These are phyloP conservation scores for Caloboletus firmus DNA, from an alignment of 1,284 basidiomycete species.

Conservation along the genomic window DNA sequence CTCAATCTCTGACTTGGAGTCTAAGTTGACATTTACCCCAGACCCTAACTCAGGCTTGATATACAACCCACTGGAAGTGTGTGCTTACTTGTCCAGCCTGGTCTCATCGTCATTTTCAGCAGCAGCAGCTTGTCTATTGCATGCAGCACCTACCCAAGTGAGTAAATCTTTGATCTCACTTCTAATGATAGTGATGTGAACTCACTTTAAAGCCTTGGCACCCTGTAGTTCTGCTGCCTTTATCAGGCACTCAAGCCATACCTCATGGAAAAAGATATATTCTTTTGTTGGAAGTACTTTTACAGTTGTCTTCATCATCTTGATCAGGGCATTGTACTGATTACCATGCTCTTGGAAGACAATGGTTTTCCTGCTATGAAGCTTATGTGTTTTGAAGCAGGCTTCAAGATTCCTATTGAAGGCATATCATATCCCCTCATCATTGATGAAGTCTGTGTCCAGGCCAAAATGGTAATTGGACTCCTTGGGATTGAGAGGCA, in stretches of 20 bases:
- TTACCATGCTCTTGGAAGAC: neutral
- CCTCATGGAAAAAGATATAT: neutral
- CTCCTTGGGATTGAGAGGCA: neutral
- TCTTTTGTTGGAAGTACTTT: neutral
- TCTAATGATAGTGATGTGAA: neutral
- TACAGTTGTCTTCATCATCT: neutral
- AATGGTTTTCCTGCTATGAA: neutral
- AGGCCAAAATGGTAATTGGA: neutral
- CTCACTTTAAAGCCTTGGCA: neutral
- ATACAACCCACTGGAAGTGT: no score
- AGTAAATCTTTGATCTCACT: no score
- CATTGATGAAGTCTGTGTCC: neutral
- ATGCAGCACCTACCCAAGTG: no score
- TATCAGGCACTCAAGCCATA: neutral
- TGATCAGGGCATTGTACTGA: neutral
- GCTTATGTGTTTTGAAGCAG: neutral
- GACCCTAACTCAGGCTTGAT: no score
- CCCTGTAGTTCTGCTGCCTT: neutral
- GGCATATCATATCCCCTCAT: neutral
- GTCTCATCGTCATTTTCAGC: no score
- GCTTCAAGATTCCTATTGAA: neutral
- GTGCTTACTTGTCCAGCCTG: no score
- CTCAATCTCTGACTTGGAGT: no score
- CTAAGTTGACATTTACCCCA: no score
- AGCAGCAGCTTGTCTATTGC: no score